Evolutionary conservation across 257 asterid species (phyloP).

Genomic region (Fraxinus americana): DNA sequence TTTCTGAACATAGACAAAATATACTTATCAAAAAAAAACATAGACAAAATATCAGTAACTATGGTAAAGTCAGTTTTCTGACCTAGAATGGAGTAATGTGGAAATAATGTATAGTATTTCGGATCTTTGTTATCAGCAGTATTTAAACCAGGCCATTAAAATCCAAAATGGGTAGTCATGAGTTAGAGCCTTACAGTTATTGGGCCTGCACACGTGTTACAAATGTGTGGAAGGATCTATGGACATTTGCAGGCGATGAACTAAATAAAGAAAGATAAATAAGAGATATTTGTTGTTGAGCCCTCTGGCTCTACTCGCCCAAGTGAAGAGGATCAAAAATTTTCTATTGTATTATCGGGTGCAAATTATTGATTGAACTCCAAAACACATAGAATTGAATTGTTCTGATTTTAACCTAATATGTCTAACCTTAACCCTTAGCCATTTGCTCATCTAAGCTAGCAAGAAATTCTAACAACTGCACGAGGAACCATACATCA

Average conservation of each 20-base stretch:
- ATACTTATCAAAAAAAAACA: too few species aligned
- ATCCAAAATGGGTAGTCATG: not conserved
- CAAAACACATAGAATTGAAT: not conserved
- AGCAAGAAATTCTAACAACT: not conserved
- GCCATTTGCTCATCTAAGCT: not conserved
- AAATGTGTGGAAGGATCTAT: not conserved
- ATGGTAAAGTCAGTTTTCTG: not conserved
- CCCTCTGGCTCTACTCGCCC: not conserved
- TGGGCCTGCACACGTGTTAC: not conserved
- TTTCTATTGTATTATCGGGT: not conserved
- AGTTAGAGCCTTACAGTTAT: not conserved
- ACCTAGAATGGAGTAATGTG: not conserved
- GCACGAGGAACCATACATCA: not conserved
- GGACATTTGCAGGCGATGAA: not conserved
- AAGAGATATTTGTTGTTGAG: not conserved
- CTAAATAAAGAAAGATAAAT: not conserved
- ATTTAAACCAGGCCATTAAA: not conserved
- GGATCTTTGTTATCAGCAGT: constrained; percentile 4
- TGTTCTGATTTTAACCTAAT: not conserved
- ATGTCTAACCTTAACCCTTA: not conserved
- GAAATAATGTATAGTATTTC: not conserved
- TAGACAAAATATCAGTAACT: not conserved
- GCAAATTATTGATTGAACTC: not conserved
- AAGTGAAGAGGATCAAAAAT: not conserved
- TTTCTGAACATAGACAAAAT: not conserved